Evolutionary conservation across 371 early-diverging fungal species (phyloP), one percentile per base, ranked within the genome.

Genomic region (Mucor circinelloides): DNA sequence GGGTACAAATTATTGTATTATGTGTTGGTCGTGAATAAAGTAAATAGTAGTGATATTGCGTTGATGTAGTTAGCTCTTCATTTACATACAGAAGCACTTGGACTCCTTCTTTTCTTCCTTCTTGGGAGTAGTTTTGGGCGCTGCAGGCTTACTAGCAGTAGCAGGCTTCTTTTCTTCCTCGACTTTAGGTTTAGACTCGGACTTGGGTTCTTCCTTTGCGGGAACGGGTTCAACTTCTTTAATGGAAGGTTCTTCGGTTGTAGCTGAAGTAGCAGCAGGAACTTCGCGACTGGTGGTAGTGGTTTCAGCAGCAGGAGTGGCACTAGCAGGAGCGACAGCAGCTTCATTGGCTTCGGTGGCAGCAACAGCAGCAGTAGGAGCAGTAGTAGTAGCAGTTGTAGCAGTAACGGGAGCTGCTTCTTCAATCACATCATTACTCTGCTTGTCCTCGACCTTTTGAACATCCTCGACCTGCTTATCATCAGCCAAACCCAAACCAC

Each of bases 241-340:
- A 9, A 31, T 56, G 30, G 57, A 28, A 56, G 57, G 57, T n/a
- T 56, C 57, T 46, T 60, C 81, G 28, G 79, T 71, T 15, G 89
- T 83, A 70, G 85, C 82, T 32, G 91, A 82, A 12, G 83, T 76
- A 0, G 71, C 71, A 59, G 71, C 76, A 44, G 19, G 19, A 44
- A 19, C 19, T 19, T 17, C 44, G n/a, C 19, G 50, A 13, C 23
- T 50, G 23, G 19, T 44, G 17, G 42, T 12, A 17, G 19, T 48
- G 23, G 25, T 25, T 25, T 66, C 73, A 46, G 67, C 65, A 19
- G 92, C 59, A 12, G 31, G 38, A 57, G 17, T 19, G 25, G 27
- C 44, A 40, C 15, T 28, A 8, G 13, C 38, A 28, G 6, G 12
- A 28, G 27, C 13, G 6, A 9, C 36, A 19, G 12, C 55, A 25